Evolutionary conservation across 2,329 filamentous ascomycete genomes (phyloP).

Genomic region (Fusarium sp.): DNA sequence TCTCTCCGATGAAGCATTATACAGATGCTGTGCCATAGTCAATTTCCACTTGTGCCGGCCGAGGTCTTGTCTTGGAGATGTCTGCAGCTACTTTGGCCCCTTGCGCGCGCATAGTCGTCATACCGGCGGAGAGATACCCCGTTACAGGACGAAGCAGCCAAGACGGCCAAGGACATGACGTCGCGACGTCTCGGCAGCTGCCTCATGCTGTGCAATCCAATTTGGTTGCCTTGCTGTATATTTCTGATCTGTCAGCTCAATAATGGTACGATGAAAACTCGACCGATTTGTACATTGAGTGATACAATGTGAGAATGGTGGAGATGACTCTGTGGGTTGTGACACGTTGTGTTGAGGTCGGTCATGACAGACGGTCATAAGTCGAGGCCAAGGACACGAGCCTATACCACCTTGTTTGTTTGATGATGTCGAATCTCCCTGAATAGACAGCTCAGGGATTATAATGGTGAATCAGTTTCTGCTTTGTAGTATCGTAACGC

Average conservation of each 20-base stretch:
- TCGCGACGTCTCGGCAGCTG: slow-evolving; percentile 10
- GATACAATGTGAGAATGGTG: not conserved
- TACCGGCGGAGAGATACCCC: slow-evolving; percentile 16
- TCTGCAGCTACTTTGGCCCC: slow-evolving; percentile 14
- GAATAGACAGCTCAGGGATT: too few species aligned
- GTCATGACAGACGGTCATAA: slow-evolving; percentile 10
- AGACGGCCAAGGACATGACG: slow-evolving; percentile 8
- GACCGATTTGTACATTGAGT: slow-evolving; percentile 9
- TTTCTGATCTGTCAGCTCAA: slow-evolving; percentile 13
- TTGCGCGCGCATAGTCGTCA: not conserved
- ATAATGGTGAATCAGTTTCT: too few species aligned
- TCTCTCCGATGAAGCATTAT: slow-evolving; percentile 24
- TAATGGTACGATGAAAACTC: slow-evolving; percentile 15
- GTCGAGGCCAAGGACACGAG: too few species aligned
- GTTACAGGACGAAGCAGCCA: slow-evolving; percentile 9
- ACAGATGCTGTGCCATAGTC: slow-evolving; percentile 12
- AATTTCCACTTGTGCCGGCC: slow-evolving; percentile 2
- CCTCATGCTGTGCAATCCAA: slow-evolving; percentile 18
- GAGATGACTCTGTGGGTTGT: slow-evolving; percentile 8
- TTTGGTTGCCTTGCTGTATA: slow-evolving; percentile 18
- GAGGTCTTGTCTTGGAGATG: not conserved
- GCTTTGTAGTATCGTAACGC: too few species aligned
- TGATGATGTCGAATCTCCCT: too few species aligned
- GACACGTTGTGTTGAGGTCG: slow-evolving; percentile 9
- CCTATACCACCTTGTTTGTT: not conserved